Conservation (phyloP, 2,329 filamentous ascomycete species). For the Fusarium marasasianum region DNA sequence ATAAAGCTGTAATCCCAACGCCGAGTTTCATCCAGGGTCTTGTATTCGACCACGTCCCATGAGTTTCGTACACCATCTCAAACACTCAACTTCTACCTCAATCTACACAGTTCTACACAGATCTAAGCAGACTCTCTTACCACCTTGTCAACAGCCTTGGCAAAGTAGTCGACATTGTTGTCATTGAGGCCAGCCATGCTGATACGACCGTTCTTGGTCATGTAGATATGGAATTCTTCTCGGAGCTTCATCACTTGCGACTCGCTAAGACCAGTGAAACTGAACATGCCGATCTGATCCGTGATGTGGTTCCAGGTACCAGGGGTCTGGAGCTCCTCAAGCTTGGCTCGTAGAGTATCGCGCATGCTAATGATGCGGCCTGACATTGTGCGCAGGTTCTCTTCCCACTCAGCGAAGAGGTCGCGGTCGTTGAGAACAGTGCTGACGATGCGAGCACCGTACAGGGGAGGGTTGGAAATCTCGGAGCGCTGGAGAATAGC, state of each 20-base stretch:
- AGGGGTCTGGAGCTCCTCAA: constrained; percentile 86
- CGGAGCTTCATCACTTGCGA: constrained; percentile 77
- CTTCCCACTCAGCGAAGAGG: constrained; percentile 92
- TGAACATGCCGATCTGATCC: constrained; percentile 99
- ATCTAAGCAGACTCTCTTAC: constrained; percentile 57
- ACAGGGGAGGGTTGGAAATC: constrained; percentile 96
- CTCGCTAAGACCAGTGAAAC: constrained; percentile 84
- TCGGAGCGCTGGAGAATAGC: constrained; percentile 95
- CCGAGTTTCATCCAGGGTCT: constrained; percentile 37
- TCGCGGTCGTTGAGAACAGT: constrained; percentile 82
- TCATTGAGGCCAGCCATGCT: constrained; percentile 98
- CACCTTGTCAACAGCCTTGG: constrained; percentile 86
- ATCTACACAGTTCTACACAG: constrained; percentile 12
- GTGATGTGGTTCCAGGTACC: constrained; percentile 98
- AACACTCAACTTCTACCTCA: constrained; percentile 19
- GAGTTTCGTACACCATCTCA: constrained; percentile 36
- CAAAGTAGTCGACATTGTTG: constrained; percentile 91
- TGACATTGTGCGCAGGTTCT: constrained; percentile 91
- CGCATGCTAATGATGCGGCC: constrained; percentile 96
- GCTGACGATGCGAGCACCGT: constrained; percentile 89
- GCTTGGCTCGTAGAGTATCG: constrained; percentile 76
- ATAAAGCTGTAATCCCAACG: constrained; percentile 39
- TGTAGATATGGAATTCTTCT: constrained; percentile 80
- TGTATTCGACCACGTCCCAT: constrained; percentile 41
- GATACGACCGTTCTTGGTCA: constrained; percentile 98